Base-by-base conservation (phyloP, 2,329 filamentous ascomycete genomes). In the Monosporascus sp. region DNA sequence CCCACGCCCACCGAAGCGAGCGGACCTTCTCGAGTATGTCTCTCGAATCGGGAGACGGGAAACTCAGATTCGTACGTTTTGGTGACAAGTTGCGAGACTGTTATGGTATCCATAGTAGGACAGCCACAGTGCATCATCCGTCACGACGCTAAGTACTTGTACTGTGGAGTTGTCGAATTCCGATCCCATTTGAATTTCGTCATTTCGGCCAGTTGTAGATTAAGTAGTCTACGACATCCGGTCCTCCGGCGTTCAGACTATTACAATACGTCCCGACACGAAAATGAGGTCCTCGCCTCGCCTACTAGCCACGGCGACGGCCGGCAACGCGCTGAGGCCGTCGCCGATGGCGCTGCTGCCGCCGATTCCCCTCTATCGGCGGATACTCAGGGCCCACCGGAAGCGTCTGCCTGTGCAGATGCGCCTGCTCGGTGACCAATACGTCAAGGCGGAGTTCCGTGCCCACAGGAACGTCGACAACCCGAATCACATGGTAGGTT, bases 391-490 rank as follows among this genome's bases (percentile, higher is more conserved):
- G 59, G 86, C 89, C 4, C 94, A 99, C 73, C 84, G 94, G 61
- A 90, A 87, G 65, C 81, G 87, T 63, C 76, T 99, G 9, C 85
- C 86, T 0, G 63, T 72, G 1, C 87, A 96, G 52, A 82, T 85
- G 85, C 85, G 94, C 37, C 54, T 96, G 5, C 74, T 99, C 7
- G 94, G 94, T 5, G 94, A 99, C 67, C 84, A 91, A 69, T 99
- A 97, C 71, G 79, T 97, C 69, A 97, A 95, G 74, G 83, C 85
- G 46, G 94, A 99, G 74, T 99, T 97, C 63, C 81, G 90, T 55
- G 87, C 88, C 1, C 94, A 97, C 67, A 81, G 81, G 55, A 79
- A 84, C 37, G 83, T 95, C 48, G 93, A 97, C 55, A 97, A 97
- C 65, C 92, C 94, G 0, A 82, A 90, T 26, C 93, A 97, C 68